phyloP scores from a whole-genome alignment of 768 basidiomycete genomes.

The Mycena galericulata region DNA sequence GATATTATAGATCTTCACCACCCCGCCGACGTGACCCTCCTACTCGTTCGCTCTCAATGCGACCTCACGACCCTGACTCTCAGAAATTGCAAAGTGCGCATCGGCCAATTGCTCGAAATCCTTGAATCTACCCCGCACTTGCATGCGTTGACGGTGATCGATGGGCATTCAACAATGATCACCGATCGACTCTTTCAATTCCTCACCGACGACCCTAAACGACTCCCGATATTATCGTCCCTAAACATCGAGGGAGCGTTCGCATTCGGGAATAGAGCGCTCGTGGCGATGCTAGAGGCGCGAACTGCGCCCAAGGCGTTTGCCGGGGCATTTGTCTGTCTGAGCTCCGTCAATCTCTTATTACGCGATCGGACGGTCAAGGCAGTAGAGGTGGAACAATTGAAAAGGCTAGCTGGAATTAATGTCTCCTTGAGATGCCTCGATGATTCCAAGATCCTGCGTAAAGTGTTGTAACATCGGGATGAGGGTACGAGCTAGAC shows the following conservation, averaged over 20 bases:
- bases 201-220: neutral
- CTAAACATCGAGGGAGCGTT: neutral
- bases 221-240: neutral
- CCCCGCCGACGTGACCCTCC: neutral
- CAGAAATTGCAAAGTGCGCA: neutral
- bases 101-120: neutral
- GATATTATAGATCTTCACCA: neutral
- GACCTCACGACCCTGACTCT: neutral
- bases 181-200: neutral
- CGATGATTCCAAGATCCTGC: neutral
- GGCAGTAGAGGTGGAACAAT: neutral
- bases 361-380: neutral
- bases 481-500: too few species aligned
- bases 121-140: neutral
- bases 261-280: neutral
- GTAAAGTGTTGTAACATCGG: too few species aligned
- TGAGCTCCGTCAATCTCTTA: neutral
- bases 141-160: neutral
- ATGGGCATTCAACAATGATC: neutral
- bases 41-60: neutral
- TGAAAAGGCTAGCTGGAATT: neutral
- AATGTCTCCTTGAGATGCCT: neutral
- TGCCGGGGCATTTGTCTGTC: neutral
- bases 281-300: neutral
- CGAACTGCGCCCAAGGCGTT: neutral